These are phyloP conservation scores for Colletotrichum magnum DNA, from an alignment of 2,329 filamentous ascomycete species.

Conservation along the genomic window DNA sequence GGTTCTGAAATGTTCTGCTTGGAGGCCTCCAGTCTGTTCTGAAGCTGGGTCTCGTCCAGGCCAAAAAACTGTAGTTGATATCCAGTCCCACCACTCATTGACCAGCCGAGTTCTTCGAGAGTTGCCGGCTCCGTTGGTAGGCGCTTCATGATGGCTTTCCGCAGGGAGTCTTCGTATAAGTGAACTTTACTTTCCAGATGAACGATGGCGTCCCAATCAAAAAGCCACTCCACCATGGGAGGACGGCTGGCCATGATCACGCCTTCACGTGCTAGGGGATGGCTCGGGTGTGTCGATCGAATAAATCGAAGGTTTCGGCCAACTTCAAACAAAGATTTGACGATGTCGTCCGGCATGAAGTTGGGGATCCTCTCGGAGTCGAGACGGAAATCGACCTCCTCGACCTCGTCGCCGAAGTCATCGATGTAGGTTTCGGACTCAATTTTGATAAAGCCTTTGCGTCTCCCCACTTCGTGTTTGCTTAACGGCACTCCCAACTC, in stretches of 20 bases:
- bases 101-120: neutral
- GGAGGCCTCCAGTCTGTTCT: conserved; percentile 63
- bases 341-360: conserved; percentile 80
- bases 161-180: conserved; percentile 63
- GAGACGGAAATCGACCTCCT: conserved; percentile 73
- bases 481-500: conserved; percentile 69
- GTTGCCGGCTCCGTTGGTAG: neutral
- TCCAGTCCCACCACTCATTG: neutral
- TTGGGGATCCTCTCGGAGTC: conserved; percentile 76
- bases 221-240: conserved; percentile 76
- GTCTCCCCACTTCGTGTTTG: conserved; percentile 59
- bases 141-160: conserved; percentile 47
- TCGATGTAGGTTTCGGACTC: conserved; percentile 69
- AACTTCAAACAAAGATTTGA: conserved; percentile 81
- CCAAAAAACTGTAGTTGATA: conserved; percentile 63
- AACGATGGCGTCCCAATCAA: conserved; percentile 79
- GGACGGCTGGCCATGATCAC: conserved; percentile 62
- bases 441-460: conserved; percentile 73
- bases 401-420: conserved; percentile 70
- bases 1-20: conserved; percentile 62
- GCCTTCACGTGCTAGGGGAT: conserved; percentile 73
- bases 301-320: conserved; percentile 83
- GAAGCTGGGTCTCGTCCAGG: conserved; percentile 60
- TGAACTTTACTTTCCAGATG: conserved; percentile 72
- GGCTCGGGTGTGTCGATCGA: conserved; percentile 77